Percentiles rank a stretch among this genome's conserved stretches.
Conservation (phyloP, 2,329 filamentous ascomycete species). For the Westerdykella ornata region DNA sequence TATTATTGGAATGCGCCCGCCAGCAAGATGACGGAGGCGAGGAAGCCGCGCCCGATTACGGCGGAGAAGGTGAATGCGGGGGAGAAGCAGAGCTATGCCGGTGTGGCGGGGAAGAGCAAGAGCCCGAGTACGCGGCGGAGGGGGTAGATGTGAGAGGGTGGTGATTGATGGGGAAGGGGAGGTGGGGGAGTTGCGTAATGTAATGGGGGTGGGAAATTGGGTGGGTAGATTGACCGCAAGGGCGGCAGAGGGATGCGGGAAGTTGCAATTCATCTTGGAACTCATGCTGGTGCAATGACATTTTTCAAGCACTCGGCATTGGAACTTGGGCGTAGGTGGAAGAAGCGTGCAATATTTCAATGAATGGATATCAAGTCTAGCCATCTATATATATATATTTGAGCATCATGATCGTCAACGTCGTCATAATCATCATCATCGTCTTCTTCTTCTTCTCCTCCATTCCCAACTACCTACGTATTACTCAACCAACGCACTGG, state of each 20-base stretch:
- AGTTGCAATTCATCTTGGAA: too few species aligned
- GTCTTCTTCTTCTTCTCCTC: too few species aligned
- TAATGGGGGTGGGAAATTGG: background rate
- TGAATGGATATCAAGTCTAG: too few species aligned
- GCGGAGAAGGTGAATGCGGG: slow-evolving; percentile 28
- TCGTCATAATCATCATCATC: too few species aligned
- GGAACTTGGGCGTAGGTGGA: too few species aligned
- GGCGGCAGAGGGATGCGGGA: too few species aligned
- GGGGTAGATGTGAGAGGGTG: slow-evolving; percentile 35
- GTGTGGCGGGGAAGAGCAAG: slow-evolving; percentile 38
- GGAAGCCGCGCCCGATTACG: slow-evolving; percentile 36
- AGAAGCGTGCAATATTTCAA: too few species aligned
- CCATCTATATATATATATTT: too few species aligned
- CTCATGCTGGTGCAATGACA: too few species aligned
- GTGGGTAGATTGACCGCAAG: too few species aligned
- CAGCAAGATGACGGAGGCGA: slow-evolving; percentile 19
- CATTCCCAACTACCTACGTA: background rate
- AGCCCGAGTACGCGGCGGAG: slow-evolving; percentile 52
- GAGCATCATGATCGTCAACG: too few species aligned
- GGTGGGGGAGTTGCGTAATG: background rate
- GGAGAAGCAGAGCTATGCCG: slow-evolving; percentile 38
- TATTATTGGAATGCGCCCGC: slow-evolving; percentile 79
- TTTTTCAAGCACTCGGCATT: too few species aligned
- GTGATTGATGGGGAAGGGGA: background rate
- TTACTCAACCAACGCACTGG: slow-evolving; percentile 39